Conservation (phyloP, 2,329 filamentous ascomycete genomes). For the Neopestalotiopsis sp. region DNA sequence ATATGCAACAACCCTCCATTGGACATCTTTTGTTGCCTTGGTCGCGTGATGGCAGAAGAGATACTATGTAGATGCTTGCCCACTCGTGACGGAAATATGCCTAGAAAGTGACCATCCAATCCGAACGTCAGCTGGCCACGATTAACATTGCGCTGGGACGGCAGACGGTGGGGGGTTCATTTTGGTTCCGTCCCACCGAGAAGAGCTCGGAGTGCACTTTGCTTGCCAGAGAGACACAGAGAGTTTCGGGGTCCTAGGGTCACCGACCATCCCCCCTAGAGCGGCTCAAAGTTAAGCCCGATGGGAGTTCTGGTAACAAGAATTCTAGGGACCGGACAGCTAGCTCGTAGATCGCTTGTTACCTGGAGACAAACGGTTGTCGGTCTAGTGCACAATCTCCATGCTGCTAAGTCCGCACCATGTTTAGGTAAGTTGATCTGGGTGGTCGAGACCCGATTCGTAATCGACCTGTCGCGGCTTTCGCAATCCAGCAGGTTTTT, state of each 20-base stretch:
- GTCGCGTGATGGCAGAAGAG: background rate
- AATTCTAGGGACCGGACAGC: background rate
- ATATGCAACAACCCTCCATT: background rate
- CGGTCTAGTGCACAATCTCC: background rate
- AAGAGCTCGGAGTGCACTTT: too few relatives aligned
- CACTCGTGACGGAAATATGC: background rate
- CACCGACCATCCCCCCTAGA: background rate
- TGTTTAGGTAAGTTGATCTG: background rate
- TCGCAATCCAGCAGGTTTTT: background rate
- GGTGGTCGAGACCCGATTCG: background rate
- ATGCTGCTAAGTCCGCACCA: constrained; percentile 1
- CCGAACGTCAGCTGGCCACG: background rate
- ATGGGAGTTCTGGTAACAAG: background rate
- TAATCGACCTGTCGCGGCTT: background rate
- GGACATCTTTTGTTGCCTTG: background rate
- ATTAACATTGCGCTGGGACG: background rate
- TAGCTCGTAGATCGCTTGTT: background rate
- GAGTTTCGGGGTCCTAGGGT: background rate
- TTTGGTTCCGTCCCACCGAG: background rate
- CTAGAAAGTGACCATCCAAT: background rate
- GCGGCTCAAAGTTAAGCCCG: background rate
- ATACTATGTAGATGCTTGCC: background rate
- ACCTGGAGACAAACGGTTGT: background rate
- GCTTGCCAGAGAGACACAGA: background rate
- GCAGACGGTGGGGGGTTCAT: background rate